Evolutionary conservation across 805 yeast genomes (phyloP).

Genomic region (Yamadazyma olivae): DNA sequence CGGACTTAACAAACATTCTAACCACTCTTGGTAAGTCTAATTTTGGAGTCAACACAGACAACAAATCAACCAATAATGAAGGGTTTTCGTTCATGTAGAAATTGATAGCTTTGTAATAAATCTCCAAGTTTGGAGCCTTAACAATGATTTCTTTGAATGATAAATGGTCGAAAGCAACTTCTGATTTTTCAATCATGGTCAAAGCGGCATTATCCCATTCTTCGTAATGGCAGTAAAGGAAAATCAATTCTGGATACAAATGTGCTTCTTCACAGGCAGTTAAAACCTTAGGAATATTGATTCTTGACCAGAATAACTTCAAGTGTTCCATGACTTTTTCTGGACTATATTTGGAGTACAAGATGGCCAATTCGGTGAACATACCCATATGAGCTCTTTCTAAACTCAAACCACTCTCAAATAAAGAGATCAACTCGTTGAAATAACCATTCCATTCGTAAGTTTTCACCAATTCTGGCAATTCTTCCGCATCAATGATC

Average conservation of each 20-base stretch:
- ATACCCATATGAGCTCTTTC: slow-evolving; percentile 99
- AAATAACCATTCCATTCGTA: slow-evolving; percentile 91
- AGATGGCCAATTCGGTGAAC: slow-evolving; percentile 93
- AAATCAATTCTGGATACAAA: slow-evolving; percentile 93
- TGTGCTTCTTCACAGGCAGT: slow-evolving; percentile 92
- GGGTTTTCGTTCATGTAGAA: slow-evolving; percentile 94
- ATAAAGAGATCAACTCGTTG: slow-evolving; percentile 84
- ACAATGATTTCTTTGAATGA: slow-evolving; percentile 93
- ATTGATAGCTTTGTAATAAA: slow-evolving; percentile 94
- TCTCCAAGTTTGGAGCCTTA: slow-evolving; percentile 93
- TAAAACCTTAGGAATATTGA: slow-evolving; percentile 95
- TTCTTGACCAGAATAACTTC: slow-evolving; percentile 96
- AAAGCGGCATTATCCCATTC: slow-evolving; percentile 99
- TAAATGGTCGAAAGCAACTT: slow-evolving; percentile 88
- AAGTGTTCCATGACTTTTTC: slow-evolving; percentile 92
- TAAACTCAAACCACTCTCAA: slow-evolving; percentile 92
- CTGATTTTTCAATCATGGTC: slow-evolving; percentile 92
- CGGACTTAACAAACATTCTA: slow-evolving; percentile 89
- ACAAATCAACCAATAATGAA: slow-evolving; percentile 79
- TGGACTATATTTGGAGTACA: slow-evolving; percentile 89
- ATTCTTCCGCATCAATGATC: slow-evolving; percentile 96
- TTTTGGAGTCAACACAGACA: slow-evolving; percentile 81
- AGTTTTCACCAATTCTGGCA: slow-evolving; percentile 80
- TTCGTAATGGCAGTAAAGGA: slow-evolving; percentile 96
- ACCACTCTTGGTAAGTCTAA: slow-evolving; percentile 94